Percentiles rank a stretch among this genome's conserved stretches.
These are phyloP conservation scores for Dictyostelium intermedium DNA, from an alignment of 78 protist genomes.

Conservation along the genomic window DNA sequence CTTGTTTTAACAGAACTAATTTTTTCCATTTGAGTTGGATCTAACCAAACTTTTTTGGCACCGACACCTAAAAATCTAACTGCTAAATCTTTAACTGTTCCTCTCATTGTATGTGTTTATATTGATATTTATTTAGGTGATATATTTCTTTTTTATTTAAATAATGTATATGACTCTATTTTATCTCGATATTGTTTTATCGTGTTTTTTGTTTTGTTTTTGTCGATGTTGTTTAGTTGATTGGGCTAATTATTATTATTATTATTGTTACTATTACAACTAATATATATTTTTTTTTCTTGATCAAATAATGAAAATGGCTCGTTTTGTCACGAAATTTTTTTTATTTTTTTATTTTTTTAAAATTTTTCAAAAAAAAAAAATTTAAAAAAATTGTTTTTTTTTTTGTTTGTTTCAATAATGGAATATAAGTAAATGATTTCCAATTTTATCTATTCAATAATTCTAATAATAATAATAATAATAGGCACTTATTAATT, in stretches of 20 bases:
- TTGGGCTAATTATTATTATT: background rate
- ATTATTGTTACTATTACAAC: background rate
- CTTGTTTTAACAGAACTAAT: constrained; percentile 52
- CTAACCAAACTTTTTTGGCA: constrained; percentile 53
- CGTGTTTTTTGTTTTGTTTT: background rate
- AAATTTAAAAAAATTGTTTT: background rate
- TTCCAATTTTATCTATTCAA: no score
- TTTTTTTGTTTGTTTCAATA: background rate
- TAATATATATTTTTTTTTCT: no score
- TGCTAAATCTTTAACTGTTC: constrained; percentile 49
- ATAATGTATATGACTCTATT: no score
- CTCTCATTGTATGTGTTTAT: background rate
- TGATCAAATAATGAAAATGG: background rate
- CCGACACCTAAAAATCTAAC: constrained; percentile 44
- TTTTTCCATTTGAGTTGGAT: constrained; percentile 63
- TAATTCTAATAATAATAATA: no score
- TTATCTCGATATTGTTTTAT: background rate
- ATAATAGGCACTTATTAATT: no score
- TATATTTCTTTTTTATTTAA: background rate
- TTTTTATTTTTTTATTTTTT: background rate
- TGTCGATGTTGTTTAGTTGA: no score
- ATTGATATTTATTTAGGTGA: no score
- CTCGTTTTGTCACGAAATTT: background rate
- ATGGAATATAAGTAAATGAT: no score
- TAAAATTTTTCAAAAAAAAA: no score